Evolutionary conservation across 768 basidiomycete species (phyloP).

Genomic region (Lyophyllum atratum): DNA sequence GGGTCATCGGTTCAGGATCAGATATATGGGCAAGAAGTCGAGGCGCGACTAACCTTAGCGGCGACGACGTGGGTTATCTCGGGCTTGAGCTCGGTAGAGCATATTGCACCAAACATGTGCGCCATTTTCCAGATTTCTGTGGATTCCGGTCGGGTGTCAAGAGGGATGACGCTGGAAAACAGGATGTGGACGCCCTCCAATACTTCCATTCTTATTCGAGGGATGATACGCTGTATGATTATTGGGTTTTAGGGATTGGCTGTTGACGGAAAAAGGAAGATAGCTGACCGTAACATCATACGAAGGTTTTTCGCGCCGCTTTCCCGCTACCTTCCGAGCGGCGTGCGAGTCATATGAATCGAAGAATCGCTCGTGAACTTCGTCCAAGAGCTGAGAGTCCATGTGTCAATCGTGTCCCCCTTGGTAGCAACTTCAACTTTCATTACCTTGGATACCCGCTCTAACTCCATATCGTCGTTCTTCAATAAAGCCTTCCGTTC

Average conservation of each 20-base stretch:
- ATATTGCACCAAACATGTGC: constrained; percentile 84
- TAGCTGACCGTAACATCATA: constrained; percentile 82
- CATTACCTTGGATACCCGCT: constrained; percentile 72
- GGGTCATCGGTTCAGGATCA: too few species aligned
- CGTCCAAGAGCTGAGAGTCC: constrained; percentile 65
- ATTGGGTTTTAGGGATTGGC: not conserved
- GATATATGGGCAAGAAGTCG: not conserved
- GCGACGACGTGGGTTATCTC: constrained; percentile 90
- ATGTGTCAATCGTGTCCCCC: not conserved
- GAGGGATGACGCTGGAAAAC: constrained; percentile 94
- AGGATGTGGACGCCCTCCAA: constrained; percentile 81
- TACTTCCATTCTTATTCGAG: constrained; percentile 71
- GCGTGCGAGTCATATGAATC: constrained; percentile 54
- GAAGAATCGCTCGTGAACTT: constrained; percentile 81
- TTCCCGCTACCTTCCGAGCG: constrained; percentile 31
- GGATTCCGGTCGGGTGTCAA: constrained; percentile 77
- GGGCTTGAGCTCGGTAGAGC: constrained; percentile 65
- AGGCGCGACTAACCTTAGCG: constrained; percentile 60
- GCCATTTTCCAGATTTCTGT: constrained; percentile 88
- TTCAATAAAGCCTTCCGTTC: constrained; percentile 80
- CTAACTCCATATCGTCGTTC: constrained; percentile 84
- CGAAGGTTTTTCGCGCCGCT: constrained; percentile 24
- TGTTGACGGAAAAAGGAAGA: constrained; percentile 3
- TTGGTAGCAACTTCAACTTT: not conserved
- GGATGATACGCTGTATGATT: constrained; percentile 74